Evolutionary conservation across 2,329 filamentous ascomycete species (phyloP), one percentile per base, ranked within the genome.

Genomic region (Pseudocercospora pini-densiflorae): DNA sequence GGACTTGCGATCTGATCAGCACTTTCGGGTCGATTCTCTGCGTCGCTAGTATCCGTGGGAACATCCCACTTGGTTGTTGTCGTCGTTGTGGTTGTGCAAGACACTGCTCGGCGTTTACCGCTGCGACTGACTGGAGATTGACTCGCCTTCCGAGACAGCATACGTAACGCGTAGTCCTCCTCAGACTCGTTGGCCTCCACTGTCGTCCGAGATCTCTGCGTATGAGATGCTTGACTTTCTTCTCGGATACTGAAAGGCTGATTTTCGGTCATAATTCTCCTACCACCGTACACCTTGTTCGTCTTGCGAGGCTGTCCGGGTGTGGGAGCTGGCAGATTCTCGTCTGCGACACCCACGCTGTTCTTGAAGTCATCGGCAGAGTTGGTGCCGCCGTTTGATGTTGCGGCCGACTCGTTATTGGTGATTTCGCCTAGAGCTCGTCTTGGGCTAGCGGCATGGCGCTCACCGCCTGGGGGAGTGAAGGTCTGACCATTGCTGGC

Each of bases 251-350:
- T 85, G 81, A 71, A 86, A 2, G 82, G 77, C 33, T 82, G 80
- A 61, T 83, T 84, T 75, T 79, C 71, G 58, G 77, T 75, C 73
- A 77, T 74, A 72, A 77, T 65, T 47, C 75, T 88, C 81, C 79
- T 94, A 92, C 10, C 90, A 88, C 86, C 87, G 73, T 94, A 92
- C 66, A 89, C 86, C 64, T 92, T 89, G 70, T 89, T 90, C 16
- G 91, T 91, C 84, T 99, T 98, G 68, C 95, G 89, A 29, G 95
- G 95, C 78, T 99, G 95, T 2, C 95, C 95, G 0, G 95, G 95
- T 4, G 95, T 99, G 2, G 95, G 95, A 0, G 94, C 94, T 2
- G 95, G 95, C 5, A 99, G 87, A 73, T 96, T 96, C 77, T 97
- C 94, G 70, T 97, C 93, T 75, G 92, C 88, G n/a, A 89, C 86